Conservation (phyloP, 2,329 filamentous ascomycete genomes). For the Trichoderma afroharzianum region DNA sequence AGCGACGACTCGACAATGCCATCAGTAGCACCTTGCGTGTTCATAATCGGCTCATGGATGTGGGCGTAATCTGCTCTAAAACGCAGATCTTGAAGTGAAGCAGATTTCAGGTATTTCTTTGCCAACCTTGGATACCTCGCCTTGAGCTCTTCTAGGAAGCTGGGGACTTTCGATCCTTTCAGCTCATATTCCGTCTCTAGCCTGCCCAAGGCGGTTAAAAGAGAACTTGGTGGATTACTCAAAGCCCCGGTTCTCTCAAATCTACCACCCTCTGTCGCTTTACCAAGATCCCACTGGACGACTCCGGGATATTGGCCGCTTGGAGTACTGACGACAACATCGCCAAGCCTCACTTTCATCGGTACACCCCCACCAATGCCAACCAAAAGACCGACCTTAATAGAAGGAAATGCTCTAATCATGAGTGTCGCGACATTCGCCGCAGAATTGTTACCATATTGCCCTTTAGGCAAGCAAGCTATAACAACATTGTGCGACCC, state of each 20-base stretch:
- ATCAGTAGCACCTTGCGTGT: neutral
- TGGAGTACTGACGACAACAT: slow-evolving; percentile 27
- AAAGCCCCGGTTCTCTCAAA: slow-evolving; percentile 19
- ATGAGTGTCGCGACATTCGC: slow-evolving; percentile 18
- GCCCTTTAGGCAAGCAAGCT: slow-evolving; percentile 22
- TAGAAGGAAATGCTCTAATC: slow-evolving; percentile 19
- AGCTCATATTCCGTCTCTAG: slow-evolving; percentile 21
- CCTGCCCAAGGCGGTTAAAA: slow-evolving; percentile 16
- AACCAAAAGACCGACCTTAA: slow-evolving; percentile 23
- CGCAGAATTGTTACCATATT: slow-evolving; percentile 19
- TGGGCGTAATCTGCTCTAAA: slow-evolving; percentile 18
- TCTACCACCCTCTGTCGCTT: neutral
- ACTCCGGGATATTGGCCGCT: slow-evolving; percentile 20
- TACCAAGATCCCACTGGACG: slow-evolving; percentile 26
- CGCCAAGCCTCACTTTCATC: slow-evolving; percentile 27
- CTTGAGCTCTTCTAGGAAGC: slow-evolving; percentile 10
- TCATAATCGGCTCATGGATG: neutral
- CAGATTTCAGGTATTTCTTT: neutral
- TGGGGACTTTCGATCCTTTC: neutral
- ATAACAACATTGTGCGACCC: slow-evolving; percentile 28
- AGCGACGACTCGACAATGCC: neutral
- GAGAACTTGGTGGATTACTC: slow-evolving; percentile 12
- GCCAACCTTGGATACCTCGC: slow-evolving; percentile 6
- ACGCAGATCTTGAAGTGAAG: slow-evolving; percentile 18
- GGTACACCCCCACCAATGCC: slow-evolving; percentile 42